Evolutionary conservation across 192 early-diverging fungal genomes (phyloP).

Genomic region (Thamnidium elegans): DNA sequence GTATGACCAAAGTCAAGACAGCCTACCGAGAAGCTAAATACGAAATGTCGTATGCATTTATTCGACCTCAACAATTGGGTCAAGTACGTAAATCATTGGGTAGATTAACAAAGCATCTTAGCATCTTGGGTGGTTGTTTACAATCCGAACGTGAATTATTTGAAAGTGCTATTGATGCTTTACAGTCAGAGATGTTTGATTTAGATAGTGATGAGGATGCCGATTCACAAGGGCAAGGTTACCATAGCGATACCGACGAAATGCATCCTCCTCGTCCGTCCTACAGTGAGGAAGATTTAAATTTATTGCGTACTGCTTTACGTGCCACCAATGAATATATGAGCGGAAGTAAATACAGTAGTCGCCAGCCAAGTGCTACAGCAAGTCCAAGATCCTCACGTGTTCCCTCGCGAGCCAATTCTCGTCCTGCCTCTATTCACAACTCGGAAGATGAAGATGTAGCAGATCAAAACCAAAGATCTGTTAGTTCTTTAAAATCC

Average conservation of each 20-base stretch:
- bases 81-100: constrained; percentile 24
- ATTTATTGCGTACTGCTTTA: constrained; percentile 20
- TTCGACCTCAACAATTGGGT: constrained; percentile 24
- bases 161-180: constrained; percentile 23
- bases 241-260: background rate
- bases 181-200: constrained; percentile 8
- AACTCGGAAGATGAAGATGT: constrained; percentile 15
- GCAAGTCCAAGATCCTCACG: constrained; percentile 2
- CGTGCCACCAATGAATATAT: constrained; percentile 22
- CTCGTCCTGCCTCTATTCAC: background rate
- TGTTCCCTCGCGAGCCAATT: background rate
- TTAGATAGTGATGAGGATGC: constrained; percentile 22
- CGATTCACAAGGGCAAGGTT: background rate
- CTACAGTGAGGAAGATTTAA: constrained; percentile 8
- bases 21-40: constrained; percentile 38
- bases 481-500: constrained; percentile 24
- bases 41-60: constrained; percentile 35
- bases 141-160: constrained; percentile 34
- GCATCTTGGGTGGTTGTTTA: constrained; percentile 31
- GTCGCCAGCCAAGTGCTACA: background rate
- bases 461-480: constrained; percentile 29
- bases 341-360: background rate
- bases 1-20: constrained; percentile 34
- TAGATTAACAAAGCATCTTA: constrained; percentile 30
- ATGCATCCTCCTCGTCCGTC: background rate